phyloP scores from a whole-genome alignment of 768 basidiomycete species.

The Termitomyces sp. region DNA sequence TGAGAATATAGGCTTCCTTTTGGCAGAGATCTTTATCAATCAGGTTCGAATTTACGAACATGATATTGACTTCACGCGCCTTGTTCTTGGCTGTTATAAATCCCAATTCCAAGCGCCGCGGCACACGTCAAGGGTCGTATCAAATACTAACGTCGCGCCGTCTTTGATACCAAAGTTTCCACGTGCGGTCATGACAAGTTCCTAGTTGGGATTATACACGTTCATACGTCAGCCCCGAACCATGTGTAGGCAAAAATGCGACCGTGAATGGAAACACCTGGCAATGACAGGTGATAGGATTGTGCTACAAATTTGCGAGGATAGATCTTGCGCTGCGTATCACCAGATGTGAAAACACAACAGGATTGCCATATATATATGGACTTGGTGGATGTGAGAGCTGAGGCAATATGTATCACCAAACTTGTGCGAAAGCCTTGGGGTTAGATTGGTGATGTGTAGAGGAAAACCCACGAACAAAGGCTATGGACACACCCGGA shows the following conservation, averaged over 20 bases:
- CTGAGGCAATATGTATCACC: conserved; percentile 18
- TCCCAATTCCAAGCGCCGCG: conserved; percentile 19
- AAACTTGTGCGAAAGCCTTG: too few relatives aligned
- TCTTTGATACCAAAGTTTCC: conserved; percentile 14
- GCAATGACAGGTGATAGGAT: conserved; percentile 18
- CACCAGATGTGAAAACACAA: conserved; percentile 18
- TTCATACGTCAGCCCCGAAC: neutral
- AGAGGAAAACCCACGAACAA: too few relatives aligned
- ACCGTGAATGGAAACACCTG: conserved; percentile 9
- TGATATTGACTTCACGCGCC: neutral
- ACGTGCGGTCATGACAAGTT: conserved; percentile 14
- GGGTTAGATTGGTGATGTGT: too few relatives aligned
- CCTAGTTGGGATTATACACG: conserved; percentile 9
- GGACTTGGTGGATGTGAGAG: conserved; percentile 14
- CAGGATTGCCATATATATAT: conserved; percentile 17
- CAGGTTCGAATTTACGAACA: neutral
- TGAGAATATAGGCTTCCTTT: neutral
- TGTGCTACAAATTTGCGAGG: conserved; percentile 20
- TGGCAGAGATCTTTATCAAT: neutral
- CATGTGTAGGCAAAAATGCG: neutral
- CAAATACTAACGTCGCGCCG: conserved; percentile 9
- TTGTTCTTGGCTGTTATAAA: conserved; percentile 5
- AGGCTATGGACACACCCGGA: conserved; percentile 21
- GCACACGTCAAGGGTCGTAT: conserved; percentile 24
- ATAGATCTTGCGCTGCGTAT: conserved; percentile 1